These are phyloP conservation scores for Endocarpon pusillum DNA, from an alignment of 495 filamentous ascomycete species.

Conservation along the genomic window DNA sequence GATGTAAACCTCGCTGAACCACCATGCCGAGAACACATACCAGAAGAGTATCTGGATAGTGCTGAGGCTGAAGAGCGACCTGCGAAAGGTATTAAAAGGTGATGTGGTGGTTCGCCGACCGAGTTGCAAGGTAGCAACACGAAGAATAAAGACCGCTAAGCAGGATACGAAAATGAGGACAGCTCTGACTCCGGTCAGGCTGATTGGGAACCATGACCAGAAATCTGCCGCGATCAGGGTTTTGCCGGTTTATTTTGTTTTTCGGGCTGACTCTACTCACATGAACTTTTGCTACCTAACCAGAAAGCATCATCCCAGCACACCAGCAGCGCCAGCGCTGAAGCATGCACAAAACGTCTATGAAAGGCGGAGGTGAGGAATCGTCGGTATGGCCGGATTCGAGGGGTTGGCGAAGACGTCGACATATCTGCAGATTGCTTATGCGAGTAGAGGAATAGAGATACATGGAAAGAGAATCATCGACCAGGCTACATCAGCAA, in stretches of 20 bases:
- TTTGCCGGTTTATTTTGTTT: conserved; percentile 2
- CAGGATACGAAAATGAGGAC: conserved; percentile 47
- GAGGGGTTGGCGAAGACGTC: conserved; percentile 7
- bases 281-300: conserved; percentile 52
- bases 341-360: conserved; percentile 64
- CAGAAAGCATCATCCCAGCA: conserved; percentile 58
- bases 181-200: conserved; percentile 56
- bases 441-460: background rate
- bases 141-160: conserved; percentile 59
- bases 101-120: conserved; percentile 49
- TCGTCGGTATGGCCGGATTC: conserved; percentile 56
- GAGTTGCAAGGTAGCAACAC: conserved; percentile 70
- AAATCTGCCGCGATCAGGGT: conserved; percentile 32
- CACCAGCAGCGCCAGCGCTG: conserved; percentile 41
- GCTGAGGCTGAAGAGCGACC: conserved; percentile 30
- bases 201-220: conserved; percentile 77
- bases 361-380: conserved; percentile 83
- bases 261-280: conserved; percentile 21
- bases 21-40: conserved; percentile 61
- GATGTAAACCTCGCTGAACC: conserved; percentile 71
- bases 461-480: background rate
- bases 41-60: conserved; percentile 49
- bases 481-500: no score
- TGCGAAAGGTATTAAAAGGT: conserved; percentile 33
- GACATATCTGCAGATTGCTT: background rate